Base-by-base conservation (phyloP, 208 protist species). In the Leishmania mexicana region DNA sequence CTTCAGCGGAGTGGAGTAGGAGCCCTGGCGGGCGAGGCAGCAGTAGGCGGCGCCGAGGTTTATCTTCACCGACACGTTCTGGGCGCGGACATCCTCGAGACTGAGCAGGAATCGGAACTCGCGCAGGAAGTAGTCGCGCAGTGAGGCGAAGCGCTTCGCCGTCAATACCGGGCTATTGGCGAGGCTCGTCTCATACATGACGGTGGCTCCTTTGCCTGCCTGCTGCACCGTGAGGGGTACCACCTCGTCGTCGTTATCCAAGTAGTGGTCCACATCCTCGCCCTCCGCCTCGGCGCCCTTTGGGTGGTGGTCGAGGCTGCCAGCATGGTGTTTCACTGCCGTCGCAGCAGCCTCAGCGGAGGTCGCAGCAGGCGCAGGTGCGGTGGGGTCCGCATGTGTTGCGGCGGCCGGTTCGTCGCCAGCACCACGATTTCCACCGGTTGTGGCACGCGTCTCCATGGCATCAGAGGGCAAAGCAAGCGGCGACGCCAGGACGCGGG, bases 11-110 rank as follows among this genome's bases (percentile, higher is more conserved):
- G 92, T 95, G 65, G 88, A 92, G 87, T 95, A 90, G 24, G 90
- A 94, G 53, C 91, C 89, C 49, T 95, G 88, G 47, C 92, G 90
- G 35, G 92, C 89, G 45, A 95, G 87, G 62, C 94, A 97, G 81
- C 91, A 92, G 84, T 97, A 97, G 31, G 92, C 92, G 8, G 94
- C 91, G 47, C 94, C 94, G 76, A 97, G 88, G 82, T 91, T 92
- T 17, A 97, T 81, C 68, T 86, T 88, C 54, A 97, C 89, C 53
- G 91, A 93, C 38, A 96, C 94, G 75, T 94, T 84, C 75, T 96
- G 92, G 70, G 84, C 78, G 38, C 88, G 88, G 79, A 97, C 88
- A 84, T 97, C 94, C 60, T 95, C 90, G 49, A 97, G 75, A 38
- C 65, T 83, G 31, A 96, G 85, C 42, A 97, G 83, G 70, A 92